Conservation (phyloP, 306 rosid genomes). For the Vicia faba region DNA sequence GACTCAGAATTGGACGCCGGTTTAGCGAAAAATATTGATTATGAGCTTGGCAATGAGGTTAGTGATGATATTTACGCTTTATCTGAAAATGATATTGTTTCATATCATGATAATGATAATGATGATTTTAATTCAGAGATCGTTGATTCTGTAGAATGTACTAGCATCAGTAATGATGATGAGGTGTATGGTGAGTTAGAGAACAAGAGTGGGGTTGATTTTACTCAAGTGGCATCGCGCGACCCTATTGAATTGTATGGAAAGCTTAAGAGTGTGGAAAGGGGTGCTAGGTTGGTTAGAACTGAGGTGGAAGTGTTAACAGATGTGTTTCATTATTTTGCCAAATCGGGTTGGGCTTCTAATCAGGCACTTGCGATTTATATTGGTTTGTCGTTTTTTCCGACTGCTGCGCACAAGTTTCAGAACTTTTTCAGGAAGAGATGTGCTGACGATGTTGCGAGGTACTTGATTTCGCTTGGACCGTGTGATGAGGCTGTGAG, state of each 20-base stretch:
- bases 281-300: slow-evolving; percentile 41
- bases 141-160: slow-evolving; percentile 39
- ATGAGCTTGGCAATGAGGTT: slow-evolving; percentile 42
- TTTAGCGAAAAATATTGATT: too few relatives aligned
- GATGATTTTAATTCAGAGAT: slow-evolving; percentile 30
- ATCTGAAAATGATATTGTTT: slow-evolving; percentile 37
- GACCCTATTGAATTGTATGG: slow-evolving; percentile 66
- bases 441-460: slow-evolving; percentile 55
- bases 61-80: slow-evolving; percentile 21
- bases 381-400: slow-evolving; percentile 86
- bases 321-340: slow-evolving; percentile 50
- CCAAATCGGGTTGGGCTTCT: slow-evolving; percentile 76
- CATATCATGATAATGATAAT: slow-evolving; percentile 37
- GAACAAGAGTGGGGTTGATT: slow-evolving; percentile 35
- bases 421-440: slow-evolving; percentile 52
- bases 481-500: slow-evolving; percentile 65
- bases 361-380: slow-evolving; percentile 92
- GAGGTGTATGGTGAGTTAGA: slow-evolving; percentile 9
- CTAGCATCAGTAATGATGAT: slow-evolving; percentile 11
- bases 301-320: slow-evolving; percentile 49
- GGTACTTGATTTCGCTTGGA: slow-evolving; percentile 65
- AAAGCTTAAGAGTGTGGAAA: slow-evolving; percentile 45
- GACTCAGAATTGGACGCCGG: slow-evolving; percentile 43
- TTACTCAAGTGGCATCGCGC: slow-evolving; percentile 41
- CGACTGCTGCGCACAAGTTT: slow-evolving; percentile 72